Conservation (phyloP, 192 early-diverging fungal genomes). For the Physocladia obscura region DNA sequence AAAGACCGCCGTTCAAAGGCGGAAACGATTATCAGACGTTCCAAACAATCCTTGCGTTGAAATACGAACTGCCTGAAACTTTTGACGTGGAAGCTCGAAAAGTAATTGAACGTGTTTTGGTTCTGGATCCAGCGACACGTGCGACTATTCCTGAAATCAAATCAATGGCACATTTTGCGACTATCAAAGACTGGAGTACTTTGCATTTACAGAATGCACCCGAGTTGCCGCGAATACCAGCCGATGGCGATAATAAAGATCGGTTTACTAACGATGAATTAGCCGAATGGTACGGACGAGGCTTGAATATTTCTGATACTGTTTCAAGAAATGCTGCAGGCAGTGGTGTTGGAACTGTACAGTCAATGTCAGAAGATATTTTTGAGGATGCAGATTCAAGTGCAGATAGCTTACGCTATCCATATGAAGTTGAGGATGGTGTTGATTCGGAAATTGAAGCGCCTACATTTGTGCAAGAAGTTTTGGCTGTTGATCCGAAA, state of each 20-base stretch:
- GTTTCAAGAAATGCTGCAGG: neutral
- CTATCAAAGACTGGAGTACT: slow-evolving; percentile 60
- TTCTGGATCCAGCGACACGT: slow-evolving; percentile 59
- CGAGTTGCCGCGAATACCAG: neutral
- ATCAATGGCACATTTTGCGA: slow-evolving; percentile 73
- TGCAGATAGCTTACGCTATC: slow-evolving; percentile 1
- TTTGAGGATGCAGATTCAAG: too few species aligned
- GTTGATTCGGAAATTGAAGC: neutral
- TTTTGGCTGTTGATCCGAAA: slow-evolving; percentile 9
- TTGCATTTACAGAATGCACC: slow-evolving; percentile 60
- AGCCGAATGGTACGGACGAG: slow-evolving; percentile 12
- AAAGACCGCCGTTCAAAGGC: slow-evolving; percentile 91
- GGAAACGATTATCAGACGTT: slow-evolving; percentile 95
- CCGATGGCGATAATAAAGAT: neutral
- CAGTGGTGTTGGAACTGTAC: neutral
- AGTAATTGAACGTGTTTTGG: slow-evolving; percentile 77
- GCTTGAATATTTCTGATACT: neutral
- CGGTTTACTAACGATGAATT: slow-evolving; percentile 2
- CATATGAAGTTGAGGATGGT: slow-evolving; percentile 6
- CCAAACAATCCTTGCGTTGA: slow-evolving; percentile 87
- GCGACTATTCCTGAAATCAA: slow-evolving; percentile 63
- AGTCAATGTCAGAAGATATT: neutral
- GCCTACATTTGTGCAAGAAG: too few species aligned
- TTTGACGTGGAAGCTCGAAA: slow-evolving; percentile 70
- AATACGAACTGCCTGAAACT: slow-evolving; percentile 76